Percentiles rank a stretch among this genome's conserved stretches.
phyloP scores from a whole-genome alignment of 352 stramenopile species.

The Pythium apleroticum region DNA sequence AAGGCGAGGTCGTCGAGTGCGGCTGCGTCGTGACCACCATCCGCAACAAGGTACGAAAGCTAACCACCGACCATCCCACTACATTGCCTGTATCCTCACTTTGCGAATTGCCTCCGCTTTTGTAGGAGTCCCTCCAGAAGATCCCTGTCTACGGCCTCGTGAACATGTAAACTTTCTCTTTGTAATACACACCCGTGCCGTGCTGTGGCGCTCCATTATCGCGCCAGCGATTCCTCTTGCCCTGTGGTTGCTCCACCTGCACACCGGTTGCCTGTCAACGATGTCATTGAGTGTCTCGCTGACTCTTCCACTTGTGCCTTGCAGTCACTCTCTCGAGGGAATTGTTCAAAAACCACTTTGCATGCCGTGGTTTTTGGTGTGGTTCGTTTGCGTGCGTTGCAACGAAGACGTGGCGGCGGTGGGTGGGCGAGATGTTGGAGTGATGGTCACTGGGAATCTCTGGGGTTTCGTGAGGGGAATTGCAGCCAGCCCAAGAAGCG shows the following conservation, averaged over 20 bases:
- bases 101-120: not conserved
- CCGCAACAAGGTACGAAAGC: slow-evolving; percentile 37
- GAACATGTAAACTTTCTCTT: slow-evolving; percentile 35
- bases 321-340: slow-evolving; percentile 13
- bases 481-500: slow-evolving; percentile 12
- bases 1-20: slow-evolving; percentile 74
- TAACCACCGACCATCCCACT: not conserved
- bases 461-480: slow-evolving; percentile 19
- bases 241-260: too few relatives aligned
- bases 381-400: slow-evolving; percentile 24
- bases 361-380: slow-evolving; percentile 11
- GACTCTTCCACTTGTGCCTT: not conserved
- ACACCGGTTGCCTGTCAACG: not conserved
- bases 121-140: slow-evolving; percentile 45
- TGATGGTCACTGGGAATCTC: slow-evolving; percentile 32
- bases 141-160: slow-evolving; percentile 57
- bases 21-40: slow-evolving; percentile 76
- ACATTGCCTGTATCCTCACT: not conserved
- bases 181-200: not conserved
- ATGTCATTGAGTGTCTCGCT: not conserved
- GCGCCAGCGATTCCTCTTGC: not conserved
- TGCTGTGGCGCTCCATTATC: not conserved
- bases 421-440: slow-evolving; percentile 9
- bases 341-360: slow-evolving; percentile 20
- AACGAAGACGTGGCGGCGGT: slow-evolving; percentile 21